Evolutionary conservation across 1,284 basidiomycete genomes (phyloP).

Genomic region (Cutaneotrichosporon cavernicola): DNA sequence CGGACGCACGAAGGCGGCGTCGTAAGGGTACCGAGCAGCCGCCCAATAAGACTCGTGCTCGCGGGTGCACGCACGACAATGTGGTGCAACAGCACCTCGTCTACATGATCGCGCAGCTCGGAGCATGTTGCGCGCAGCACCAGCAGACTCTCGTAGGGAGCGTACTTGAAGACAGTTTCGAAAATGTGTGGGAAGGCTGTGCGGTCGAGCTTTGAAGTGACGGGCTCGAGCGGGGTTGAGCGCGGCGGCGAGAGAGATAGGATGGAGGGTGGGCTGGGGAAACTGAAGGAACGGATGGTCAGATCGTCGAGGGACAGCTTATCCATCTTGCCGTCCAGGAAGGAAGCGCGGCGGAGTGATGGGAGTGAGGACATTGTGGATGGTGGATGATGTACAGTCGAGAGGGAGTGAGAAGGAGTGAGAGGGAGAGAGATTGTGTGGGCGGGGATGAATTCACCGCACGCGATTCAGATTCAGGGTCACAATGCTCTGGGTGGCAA

Average conservation of each 20-base stretch:
- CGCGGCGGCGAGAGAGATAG: not conserved
- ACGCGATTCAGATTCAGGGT: no score
- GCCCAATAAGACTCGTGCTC: not conserved
- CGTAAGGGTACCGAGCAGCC: not conserved
- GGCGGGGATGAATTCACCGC: not conserved
- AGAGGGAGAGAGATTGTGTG: not conserved
- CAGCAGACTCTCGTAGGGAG: constrained; percentile 5
- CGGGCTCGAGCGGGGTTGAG: not conserved
- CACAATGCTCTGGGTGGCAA: no score
- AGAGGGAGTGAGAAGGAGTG: not conserved
- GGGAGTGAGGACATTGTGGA: not conserved
- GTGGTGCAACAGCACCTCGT: constrained; percentile 14
- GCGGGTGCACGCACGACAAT: not conserved
- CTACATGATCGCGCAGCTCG: constrained; percentile 9
- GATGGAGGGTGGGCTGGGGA: not conserved
- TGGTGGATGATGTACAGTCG: not conserved
- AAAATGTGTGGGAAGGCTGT: constrained; percentile 17
- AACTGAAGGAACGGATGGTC: not conserved
- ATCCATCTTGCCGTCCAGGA: not conserved
- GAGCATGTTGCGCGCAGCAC: constrained; percentile 9
- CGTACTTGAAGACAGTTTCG: constrained; percentile 8
- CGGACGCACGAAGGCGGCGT: not conserved
- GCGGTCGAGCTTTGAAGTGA: constrained; percentile 1
- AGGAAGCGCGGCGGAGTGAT: not conserved
- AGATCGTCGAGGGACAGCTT: constrained; percentile 5